These are phyloP conservation scores for Teratosphaeria nubilosa DNA, from an alignment of 2,329 filamentous ascomycete genomes.

Conservation along the genomic window DNA sequence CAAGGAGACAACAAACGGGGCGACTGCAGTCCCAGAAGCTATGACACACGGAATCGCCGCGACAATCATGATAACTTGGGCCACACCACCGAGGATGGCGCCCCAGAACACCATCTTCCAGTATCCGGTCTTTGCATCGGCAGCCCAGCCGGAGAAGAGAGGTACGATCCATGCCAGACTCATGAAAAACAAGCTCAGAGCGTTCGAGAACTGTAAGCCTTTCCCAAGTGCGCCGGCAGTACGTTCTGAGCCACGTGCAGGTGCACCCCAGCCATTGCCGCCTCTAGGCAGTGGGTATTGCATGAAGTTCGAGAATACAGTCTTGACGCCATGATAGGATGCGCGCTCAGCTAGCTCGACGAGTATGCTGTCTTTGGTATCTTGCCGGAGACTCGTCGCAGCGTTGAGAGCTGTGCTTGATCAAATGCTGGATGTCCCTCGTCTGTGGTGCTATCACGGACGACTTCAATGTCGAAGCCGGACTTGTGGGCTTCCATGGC, in stretches of 20 bases:
- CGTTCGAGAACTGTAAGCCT: conserved; percentile 45
- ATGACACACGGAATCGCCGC: conserved; percentile 10
- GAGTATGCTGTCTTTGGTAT: conserved; percentile 45
- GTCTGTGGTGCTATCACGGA: conserved; percentile 11
- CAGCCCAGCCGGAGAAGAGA: conserved; percentile 24
- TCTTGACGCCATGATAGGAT: conserved; percentile 47
- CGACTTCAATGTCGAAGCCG: conserved; percentile 12
- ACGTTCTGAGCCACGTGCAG: conserved; percentile 21
- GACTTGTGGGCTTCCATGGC: neutral
- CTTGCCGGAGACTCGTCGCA: conserved; percentile 40
- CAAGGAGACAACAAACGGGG: conserved; percentile 48
- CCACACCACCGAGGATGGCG: conserved; percentile 9
- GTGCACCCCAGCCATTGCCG: conserved; percentile 27
- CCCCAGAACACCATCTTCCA: conserved; percentile 12
- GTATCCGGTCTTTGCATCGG: conserved; percentile 12
- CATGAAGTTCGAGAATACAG: conserved; percentile 52
- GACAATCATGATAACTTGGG: conserved; percentile 10
- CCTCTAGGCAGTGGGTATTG: conserved; percentile 47
- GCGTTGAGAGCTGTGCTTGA: conserved; percentile 34
- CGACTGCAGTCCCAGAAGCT: conserved; percentile 5
- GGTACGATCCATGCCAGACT: conserved; percentile 47
- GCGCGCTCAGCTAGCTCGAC: conserved; percentile 53
- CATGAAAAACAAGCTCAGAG: conserved; percentile 44
- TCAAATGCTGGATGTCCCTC: conserved; percentile 29
- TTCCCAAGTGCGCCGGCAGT: conserved; percentile 49